Conservation (phyloP, 2,329 filamentous ascomycete genomes). For the Microdochium bolleyi region DNA sequence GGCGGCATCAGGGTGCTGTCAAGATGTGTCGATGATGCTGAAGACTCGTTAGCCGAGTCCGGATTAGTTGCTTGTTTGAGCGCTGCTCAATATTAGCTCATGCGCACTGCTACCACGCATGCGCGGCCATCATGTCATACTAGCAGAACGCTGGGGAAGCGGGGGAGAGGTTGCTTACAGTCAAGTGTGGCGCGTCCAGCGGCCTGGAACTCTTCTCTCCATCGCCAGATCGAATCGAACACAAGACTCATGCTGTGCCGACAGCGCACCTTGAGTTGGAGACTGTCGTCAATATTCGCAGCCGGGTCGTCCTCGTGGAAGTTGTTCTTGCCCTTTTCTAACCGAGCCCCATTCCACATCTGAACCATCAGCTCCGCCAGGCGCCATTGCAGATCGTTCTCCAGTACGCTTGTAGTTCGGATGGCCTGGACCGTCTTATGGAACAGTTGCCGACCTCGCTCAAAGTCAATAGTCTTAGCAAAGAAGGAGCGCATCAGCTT, state of each 20-base stretch:
- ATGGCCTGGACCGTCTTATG: conserved; percentile 63
- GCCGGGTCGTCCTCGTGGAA: conserved; percentile 41
- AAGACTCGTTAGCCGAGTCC: conserved; percentile 68
- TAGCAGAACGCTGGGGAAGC: conserved; percentile 5
- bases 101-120: background rate
- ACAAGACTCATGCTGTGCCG: conserved; percentile 80
- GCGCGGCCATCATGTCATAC: background rate
- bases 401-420: conserved; percentile 63
- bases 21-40: conserved; percentile 57
- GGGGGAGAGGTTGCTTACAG: conserved; percentile 35
- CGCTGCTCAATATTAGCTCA: conserved; percentile 39
- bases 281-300: conserved; percentile 55
- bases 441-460: conserved; percentile 61
- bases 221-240: conserved; percentile 79
- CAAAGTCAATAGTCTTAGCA: conserved; percentile 60
- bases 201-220: conserved; percentile 72
- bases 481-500: conserved; percentile 76
- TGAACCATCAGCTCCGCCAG: conserved; percentile 81
- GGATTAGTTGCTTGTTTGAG: conserved; percentile 83
- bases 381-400: conserved; percentile 73
- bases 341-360: conserved; percentile 68
- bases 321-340: conserved; percentile 37
- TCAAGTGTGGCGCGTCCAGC: conserved; percentile 63
- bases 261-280: conserved; percentile 76
- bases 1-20: conserved; percentile 49